Conservation (phyloP, 495 filamentous ascomycete genomes). For the Viridothelium virens region DNA sequence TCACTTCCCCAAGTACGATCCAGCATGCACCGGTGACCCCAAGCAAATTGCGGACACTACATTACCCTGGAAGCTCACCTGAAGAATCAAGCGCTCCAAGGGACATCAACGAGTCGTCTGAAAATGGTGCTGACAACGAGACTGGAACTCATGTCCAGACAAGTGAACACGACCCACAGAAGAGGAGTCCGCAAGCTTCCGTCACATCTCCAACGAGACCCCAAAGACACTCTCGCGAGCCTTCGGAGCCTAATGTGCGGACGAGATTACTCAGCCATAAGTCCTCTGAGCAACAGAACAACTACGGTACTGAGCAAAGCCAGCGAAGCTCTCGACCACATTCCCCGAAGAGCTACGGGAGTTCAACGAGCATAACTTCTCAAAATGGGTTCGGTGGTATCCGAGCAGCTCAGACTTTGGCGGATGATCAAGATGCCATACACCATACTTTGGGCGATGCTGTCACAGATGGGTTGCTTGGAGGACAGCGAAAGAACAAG, state of each 20-base stretch:
- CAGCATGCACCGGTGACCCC: constrained; percentile 6
- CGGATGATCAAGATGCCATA: constrained; percentile 16
- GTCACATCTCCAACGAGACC: neutral
- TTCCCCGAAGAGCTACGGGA: constrained; percentile 4
- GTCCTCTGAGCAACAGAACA: neutral
- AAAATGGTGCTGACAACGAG: neutral
- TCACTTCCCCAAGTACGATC: neutral
- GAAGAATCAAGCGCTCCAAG: neutral
- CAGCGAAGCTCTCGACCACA: neutral
- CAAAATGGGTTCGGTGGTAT: constrained; percentile 22
- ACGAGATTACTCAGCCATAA: neutral
- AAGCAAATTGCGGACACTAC: constrained; percentile 4
- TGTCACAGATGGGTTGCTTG: constrained; percentile 36
- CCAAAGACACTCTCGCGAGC: neutral
- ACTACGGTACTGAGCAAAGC: neutral
- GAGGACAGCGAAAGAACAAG: constrained; percentile 44
- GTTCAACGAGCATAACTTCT: constrained; percentile 9
- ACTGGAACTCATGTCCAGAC: neutral
- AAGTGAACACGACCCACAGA: neutral
- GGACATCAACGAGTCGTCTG: neutral
- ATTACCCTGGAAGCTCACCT: constrained; percentile 6
- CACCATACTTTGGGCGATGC: constrained; percentile 36
- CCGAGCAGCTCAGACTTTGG: constrained; percentile 14
- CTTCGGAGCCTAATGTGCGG: constrained; percentile 4
- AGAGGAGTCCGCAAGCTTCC: neutral